Conservation (phyloP, 139 green algal genomes). For the Chlamydomonas applanata region DNA sequence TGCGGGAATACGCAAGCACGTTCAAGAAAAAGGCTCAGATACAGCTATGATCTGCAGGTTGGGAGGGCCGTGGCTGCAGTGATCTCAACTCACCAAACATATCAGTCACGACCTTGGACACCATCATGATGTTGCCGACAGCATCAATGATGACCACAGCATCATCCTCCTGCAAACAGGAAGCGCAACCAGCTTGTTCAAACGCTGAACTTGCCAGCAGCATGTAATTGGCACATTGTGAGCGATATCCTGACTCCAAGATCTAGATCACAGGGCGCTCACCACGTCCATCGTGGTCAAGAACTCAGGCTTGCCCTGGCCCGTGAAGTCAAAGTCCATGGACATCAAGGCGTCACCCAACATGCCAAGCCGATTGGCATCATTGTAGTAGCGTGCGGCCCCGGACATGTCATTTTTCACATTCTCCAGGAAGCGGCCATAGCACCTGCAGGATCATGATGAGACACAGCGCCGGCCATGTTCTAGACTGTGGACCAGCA, state of each 20-base stretch:
- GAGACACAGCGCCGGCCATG: too few relatives aligned
- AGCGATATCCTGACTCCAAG: too few relatives aligned
- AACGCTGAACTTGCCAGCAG: too few relatives aligned
- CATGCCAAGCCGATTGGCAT: slow-evolving; percentile 10
- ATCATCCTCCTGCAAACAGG: slow-evolving; percentile 15
- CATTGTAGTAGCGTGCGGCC: slow-evolving; percentile 11
- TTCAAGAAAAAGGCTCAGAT: too few relatives aligned
- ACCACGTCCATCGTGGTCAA: slow-evolving; percentile 30
- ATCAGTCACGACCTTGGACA: slow-evolving; percentile 14
- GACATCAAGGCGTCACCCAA: not conserved
- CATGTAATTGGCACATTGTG: too few relatives aligned
- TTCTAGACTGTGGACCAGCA: too few relatives aligned
- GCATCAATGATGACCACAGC: slow-evolving; percentile 32
- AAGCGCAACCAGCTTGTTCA: too few relatives aligned
- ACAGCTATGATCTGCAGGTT: too few relatives aligned
- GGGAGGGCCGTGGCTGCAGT: too few relatives aligned
- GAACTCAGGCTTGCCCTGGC: slow-evolving; percentile 23
- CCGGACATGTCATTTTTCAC: slow-evolving; percentile 22
- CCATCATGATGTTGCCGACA: slow-evolving; percentile 26
- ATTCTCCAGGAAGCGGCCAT: slow-evolving; percentile 42
- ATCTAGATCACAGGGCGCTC: too few relatives aligned
- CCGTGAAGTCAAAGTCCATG: slow-evolving; percentile 20
- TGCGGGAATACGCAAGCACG: too few relatives aligned
- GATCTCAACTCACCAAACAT: slow-evolving; percentile 14
- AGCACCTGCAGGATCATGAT: slow-evolving; percentile 9